Evolutionary conservation across 176 grass and related monocot species (phyloP).

Genomic region (Saccharum officinarum): DNA sequence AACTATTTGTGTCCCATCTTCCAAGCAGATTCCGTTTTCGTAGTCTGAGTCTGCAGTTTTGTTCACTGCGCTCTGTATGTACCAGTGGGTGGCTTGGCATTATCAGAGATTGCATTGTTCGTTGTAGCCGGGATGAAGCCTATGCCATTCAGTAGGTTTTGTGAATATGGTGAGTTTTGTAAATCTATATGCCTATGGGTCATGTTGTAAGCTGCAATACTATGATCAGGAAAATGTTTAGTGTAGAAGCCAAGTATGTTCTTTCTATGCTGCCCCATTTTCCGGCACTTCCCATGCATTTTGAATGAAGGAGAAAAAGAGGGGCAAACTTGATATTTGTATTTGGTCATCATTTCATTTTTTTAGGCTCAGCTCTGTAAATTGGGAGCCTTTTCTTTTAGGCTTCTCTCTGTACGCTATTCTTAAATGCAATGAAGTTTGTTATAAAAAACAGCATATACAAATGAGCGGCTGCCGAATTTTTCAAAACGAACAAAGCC

Average conservation of each 20-base stretch:
- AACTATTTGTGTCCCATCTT: slow-evolving; percentile 41
- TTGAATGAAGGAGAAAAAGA: no score
- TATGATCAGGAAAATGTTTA: background rate
- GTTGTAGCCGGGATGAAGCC: background rate
- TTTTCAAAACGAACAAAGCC: background rate
- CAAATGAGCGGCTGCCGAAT: background rate
- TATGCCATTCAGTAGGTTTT: slow-evolving; percentile 3
- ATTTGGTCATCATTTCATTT: background rate
- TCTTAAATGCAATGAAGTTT: background rate
- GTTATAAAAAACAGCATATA: no score
- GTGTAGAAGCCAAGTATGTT: slow-evolving; percentile 17
- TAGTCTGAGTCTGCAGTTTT: slow-evolving; percentile 1
- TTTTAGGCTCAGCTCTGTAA: no score
- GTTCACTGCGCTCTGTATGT: background rate
- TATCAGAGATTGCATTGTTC: slow-evolving; percentile 7
- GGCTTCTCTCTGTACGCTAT: background rate
- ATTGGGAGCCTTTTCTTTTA: no score
- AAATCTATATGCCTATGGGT: background rate
- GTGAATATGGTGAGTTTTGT: background rate
- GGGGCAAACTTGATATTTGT: background rate
- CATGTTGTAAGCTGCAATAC: slow-evolving; percentile 8
- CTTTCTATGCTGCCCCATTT: background rate
- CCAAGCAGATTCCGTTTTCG: slow-evolving; percentile 18
- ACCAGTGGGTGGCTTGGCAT: background rate
- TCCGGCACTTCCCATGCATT: background rate